Base-by-base conservation (phyloP, 805 yeast genomes). In the Peterozyma toletana region DNA sequence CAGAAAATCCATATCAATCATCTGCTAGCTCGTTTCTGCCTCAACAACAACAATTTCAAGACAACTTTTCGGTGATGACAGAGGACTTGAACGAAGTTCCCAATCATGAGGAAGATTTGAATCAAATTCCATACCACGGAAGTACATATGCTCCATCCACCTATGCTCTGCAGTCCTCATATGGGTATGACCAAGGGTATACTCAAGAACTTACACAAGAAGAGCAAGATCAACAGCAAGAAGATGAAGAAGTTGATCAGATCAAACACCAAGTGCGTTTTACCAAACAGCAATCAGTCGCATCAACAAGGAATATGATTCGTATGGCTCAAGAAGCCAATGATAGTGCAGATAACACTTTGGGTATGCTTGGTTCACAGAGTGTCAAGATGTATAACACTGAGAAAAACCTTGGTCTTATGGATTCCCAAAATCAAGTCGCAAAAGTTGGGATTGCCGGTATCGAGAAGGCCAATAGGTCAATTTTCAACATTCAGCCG, bases 351-450 rank as follows among this genome's bases (percentile, higher is more conserved):
- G 69, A 81, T 49, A 90, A 91, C 58, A 84, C 97, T 0, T 64
- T 91, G 49, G 97, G 96, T 29, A 78, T 87, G 78, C 72, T 93
- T 40, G 99, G 99, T 21, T 77, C 90, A n/a, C 98, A 93, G 62
- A 80, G 93, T 45, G 96, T 89, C 58, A 72, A 87, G 40, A 68
- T 93, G 50, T 86, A 83, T 60, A 79, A 78, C 55, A 80, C 90
- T 16, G 96, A 93, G 58, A 77, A 78, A 50, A 82, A 82, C 51
- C 67, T 91, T 52, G 77, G 85, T 43, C 66, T 86, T 43, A 87
- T 95, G 42, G 84, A 81, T 46, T 82, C 87, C 3, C 96, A 89
- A 59, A 86, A 86, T 46, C 70, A 80, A 52, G 76, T 86, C 43
- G 95, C 95, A 5, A 89, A 84, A 50, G 86, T 80, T 36, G 86